A percentile compares a stretch with the other conserved stretches of the same genome.
Evolutionary conservation across 2,329 filamentous ascomycete species (phyloP).

Genomic region (Fusarium annulatum): DNA sequence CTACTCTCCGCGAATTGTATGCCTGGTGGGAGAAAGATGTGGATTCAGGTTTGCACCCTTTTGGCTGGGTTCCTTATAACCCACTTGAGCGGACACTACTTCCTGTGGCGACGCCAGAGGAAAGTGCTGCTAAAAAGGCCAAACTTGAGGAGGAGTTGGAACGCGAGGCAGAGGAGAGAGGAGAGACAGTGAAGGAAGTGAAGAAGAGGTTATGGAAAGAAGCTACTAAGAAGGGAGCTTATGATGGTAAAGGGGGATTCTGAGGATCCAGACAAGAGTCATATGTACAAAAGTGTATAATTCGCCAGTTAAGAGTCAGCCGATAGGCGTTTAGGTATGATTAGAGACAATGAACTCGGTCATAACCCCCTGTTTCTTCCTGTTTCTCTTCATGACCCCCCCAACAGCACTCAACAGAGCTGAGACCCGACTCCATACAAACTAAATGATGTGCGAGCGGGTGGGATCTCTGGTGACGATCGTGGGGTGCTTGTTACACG

Average conservation of each 20-base stretch:
- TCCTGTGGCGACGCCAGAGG: neutral
- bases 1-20: neutral
- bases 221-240: neutral
- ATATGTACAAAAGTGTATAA: neutral
- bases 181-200: neutral
- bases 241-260: neutral
- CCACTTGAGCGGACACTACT: neutral
- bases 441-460: neutral
- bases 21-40: neutral
- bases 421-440: neutral
- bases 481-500: neutral
- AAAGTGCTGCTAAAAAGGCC: neutral
- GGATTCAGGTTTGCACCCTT: fast-evolving
- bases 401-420: neutral
- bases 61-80: neutral
- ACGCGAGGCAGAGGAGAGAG: neutral
- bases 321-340: neutral
- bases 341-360: neutral
- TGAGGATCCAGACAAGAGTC: neutral
- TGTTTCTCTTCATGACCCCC: no score
- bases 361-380: neutral
- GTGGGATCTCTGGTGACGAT: neutral
- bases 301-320: neutral
- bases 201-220: neutral
- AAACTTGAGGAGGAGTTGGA: neutral